Evolutionary conservation across 208 protist genomes (phyloP).

Genomic region (Leishmania guyanensis): DNA sequence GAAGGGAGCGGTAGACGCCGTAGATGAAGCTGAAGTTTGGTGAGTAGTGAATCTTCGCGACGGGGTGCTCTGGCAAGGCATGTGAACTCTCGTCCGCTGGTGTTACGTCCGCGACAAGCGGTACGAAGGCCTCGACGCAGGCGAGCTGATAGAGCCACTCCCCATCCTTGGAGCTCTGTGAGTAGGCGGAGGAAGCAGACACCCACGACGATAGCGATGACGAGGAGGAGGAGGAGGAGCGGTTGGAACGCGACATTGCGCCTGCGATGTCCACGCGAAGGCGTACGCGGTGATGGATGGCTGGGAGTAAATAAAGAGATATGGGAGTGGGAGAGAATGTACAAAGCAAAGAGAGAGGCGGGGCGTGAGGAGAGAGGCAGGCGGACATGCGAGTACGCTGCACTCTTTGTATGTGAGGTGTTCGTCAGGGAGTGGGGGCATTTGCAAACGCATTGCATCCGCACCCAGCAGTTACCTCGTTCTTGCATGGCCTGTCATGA

Average conservation of each 20-base stretch:
- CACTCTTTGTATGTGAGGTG: background rate
- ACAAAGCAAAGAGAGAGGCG: background rate
- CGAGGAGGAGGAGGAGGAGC: background rate
- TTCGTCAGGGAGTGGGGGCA: background rate
- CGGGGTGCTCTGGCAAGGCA: constrained; percentile 29
- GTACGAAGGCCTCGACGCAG: constrained; percentile 37
- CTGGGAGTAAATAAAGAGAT: background rate
- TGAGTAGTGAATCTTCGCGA: constrained; percentile 51
- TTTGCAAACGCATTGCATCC: background rate
- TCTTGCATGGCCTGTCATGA: background rate
- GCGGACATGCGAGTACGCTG: background rate
- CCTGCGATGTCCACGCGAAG: background rate
- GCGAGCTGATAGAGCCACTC: constrained; percentile 42
- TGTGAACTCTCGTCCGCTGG: constrained; percentile 39
- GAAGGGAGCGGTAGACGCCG: constrained; percentile 60
- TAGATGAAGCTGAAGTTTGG: constrained; percentile 53
- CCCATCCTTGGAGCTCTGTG: constrained; percentile 10
- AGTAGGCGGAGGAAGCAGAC: constrained; percentile 1
- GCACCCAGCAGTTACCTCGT: background rate
- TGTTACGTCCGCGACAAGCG: constrained; percentile 35
- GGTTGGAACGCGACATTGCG: background rate
- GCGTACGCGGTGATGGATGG: background rate
- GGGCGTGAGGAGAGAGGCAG: background rate
- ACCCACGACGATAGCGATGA: background rate
- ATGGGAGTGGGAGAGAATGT: background rate